Base-by-base conservation (phyloP, 2,329 filamentous ascomycete genomes). In the Fusarium sp. region DNA sequence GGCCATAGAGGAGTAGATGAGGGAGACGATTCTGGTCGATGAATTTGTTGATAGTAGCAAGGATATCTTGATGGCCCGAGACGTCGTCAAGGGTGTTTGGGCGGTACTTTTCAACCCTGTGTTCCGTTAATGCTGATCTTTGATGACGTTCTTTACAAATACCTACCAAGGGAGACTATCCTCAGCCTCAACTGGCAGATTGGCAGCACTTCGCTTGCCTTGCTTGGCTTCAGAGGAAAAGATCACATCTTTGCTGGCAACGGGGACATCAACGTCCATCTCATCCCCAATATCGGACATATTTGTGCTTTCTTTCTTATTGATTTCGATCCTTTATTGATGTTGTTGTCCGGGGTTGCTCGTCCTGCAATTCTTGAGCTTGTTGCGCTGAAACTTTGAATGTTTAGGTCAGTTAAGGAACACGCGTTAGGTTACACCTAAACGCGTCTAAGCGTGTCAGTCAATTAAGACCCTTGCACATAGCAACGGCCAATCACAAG, bases 21-120 rank as follows among this genome's bases (percentile, higher is more conserved):
- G 96, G 96, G 59, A 99, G 88, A 75, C 95, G 91, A 84, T 99
- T 98, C 64, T 93, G 90, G 80, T 98, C 95, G 80, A 99, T 90
- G 78, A 99, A 99, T 81, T 95, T 96, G 87, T 98, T 98, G 85
- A 99, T 97, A 5, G 96, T 99, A 9, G 95, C 91, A 72, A 99
- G 91, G 79, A 99, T 98, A 83, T 99, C 96, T 80, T 98, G 93
- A 82, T 99, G 96, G 26, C 96, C 96, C 7, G 95, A 97, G 65
- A 99, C 96, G 82, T 99, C 96, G 75, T 92, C 90, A 50, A 99
- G 90, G 4, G 93, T 94, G 70, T 91, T 91, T 24, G 96, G 96
- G 59, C 96, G 91, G 83, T 98, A 99, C 80, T 99, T 99, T 81
- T 99, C 96, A 14, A 99, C 95, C 95, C 93, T 95, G 68, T 33